Evolutionary conservation across 2,329 filamentous ascomycete species (phyloP), one percentile per base, ranked within the genome.

Genomic region (Dothidotthia symphoricarpi): DNA sequence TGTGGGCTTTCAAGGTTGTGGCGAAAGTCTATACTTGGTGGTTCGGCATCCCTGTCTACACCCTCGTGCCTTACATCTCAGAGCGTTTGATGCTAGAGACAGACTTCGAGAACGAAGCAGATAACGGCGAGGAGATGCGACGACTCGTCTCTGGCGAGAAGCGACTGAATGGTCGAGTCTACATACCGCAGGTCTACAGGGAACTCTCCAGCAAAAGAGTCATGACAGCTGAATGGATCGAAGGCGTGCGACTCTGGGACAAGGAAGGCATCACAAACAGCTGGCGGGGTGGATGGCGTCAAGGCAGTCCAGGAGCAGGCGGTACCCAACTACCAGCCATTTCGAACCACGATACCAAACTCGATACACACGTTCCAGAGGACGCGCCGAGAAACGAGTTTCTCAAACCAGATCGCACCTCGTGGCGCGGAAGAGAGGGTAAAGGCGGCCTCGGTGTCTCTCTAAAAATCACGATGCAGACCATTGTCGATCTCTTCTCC

Each of bases 201-300:
- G 88, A 95, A 44, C 77, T 96, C 17, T 89, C 82, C 35, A 89
- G 86, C 12, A 85, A 76, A 60, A 79, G 93, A 25, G 82, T 98
- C 32, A 84, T 98, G 73, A 94, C 90, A 1, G 89, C 91, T 0
- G 93, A 98, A 65, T 98, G 93, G 93, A 94, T 98, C 42, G 93
- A 98, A 68, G 93, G 93, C 6, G 82, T 95, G 2, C 79, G 90
- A 1, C 74, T 98, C 2, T 95, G 90, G 88, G 91, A 97, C 57
- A 94, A 94, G 64, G 82, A 87, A 40, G 77, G 84, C 36, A 83
- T 96, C 60, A 85, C 81, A 0, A 76, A 77, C 3, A 75, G 78
- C 4, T 97, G 93, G 91, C 70, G 82, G 25, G 90, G 89, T 15
- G 86, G 86, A 6, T 79, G 82, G 71, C 80, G 83, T 12, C 75